Base-by-base conservation (phyloP, 108 stramenopile species). In the Nannochloropsis granulata region DNA sequence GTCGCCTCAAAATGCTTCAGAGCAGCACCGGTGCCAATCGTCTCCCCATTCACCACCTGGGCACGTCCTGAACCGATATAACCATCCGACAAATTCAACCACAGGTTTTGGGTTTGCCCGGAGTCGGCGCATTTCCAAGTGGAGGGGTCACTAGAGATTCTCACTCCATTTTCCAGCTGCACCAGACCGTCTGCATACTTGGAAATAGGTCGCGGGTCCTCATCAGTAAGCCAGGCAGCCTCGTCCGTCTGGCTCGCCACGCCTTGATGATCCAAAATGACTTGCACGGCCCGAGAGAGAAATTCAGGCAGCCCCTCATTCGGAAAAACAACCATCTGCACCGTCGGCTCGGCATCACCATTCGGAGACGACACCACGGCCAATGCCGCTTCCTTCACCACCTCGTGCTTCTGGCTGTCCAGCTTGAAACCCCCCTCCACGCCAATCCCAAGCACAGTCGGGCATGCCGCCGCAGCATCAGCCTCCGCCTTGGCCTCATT, bases 51-150 rank as follows among this genome's bases (percentile, higher is more conserved):
- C 95, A 88, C 95, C 95, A 71, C 56, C 56, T 71, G 56, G 56
- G 56, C 56, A 25, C 99, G 91, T 13, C 98, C 99, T 23, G 97
- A 97, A 7, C 97, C 97, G 87, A 98, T 95, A 90, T 93, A 98
- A 13, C 98, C 97, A 83, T 95, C 95, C 42, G 91, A 92, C 13
- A 99, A 92, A 90, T 99, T 99, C 45, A 99, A 89, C 99, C 99
- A 99, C 24, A 99, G 86, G 92, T 99, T 98, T 78, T 96, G 95
- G 1, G 82, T 83, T 26, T 80, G 25, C 2, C 89, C 92, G 45
- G 84, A 88, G 10, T 80, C 83, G 78, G 81, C 90, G 87, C 92
- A 92, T 24, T 42, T 44, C 93, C 93, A 93, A 12, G 86, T 87
- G 24, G 84, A 45, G 12, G 92, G 91, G 84, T 93, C 91, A 16